A percentile compares a stretch with the other conserved stretches of the same genome.
These are phyloP conservation scores for Hirschioporus abietinus DNA, from an alignment of 768 basidiomycete species.

Conservation along the genomic window DNA sequence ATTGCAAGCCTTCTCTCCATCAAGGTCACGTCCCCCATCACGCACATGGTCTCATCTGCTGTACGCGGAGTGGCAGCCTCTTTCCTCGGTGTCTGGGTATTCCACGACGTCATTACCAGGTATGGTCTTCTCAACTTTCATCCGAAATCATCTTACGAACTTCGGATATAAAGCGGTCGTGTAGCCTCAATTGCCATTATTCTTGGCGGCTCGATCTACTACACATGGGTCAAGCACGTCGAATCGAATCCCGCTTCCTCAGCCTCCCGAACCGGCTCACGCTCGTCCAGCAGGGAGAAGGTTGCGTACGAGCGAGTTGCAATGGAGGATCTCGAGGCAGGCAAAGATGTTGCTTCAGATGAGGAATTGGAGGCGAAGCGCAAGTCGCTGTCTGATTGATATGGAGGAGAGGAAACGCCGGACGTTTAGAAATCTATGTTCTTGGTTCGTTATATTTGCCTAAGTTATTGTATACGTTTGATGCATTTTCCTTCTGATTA, in stretches of 20 bases:
- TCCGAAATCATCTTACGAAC: slow-evolving; percentile 7
- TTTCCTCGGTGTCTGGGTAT: slow-evolving; percentile 73
- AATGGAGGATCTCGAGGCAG: slow-evolving; percentile 59
- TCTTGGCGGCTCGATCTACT: slow-evolving; percentile 57
- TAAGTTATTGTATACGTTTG: not conserved
- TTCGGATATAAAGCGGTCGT: slow-evolving; percentile 75
- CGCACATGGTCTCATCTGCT: slow-evolving; percentile 95
- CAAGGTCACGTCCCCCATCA: slow-evolving; percentile 96
- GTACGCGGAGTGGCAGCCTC: slow-evolving; percentile 94
- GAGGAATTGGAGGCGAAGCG: slow-evolving; percentile 21
- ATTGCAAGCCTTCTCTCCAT: slow-evolving; percentile 90
- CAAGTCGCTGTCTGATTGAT: not conserved
- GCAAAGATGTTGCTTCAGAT: slow-evolving; percentile 25
- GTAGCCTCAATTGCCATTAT: slow-evolving; percentile 77
- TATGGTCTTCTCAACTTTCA: slow-evolving; percentile 28
- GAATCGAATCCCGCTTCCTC: slow-evolving; percentile 35
- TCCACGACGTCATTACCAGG: slow-evolving; percentile 76
- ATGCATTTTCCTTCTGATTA: not conserved
- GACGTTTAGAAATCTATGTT: not conserved
- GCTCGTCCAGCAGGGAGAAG: slow-evolving; percentile 22
- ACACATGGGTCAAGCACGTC: slow-evolving; percentile 83
- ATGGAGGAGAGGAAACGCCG: not conserved
- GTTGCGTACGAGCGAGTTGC: slow-evolving; percentile 56
- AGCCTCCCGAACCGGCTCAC: slow-evolving; percentile 8
- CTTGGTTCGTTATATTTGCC: not conserved